A percentile compares a stretch with the other conserved stretches of the same genome.
phyloP scores from a whole-genome alignment of 2,329 filamentous ascomycete genomes.

The Macrophomina tecta region DNA sequence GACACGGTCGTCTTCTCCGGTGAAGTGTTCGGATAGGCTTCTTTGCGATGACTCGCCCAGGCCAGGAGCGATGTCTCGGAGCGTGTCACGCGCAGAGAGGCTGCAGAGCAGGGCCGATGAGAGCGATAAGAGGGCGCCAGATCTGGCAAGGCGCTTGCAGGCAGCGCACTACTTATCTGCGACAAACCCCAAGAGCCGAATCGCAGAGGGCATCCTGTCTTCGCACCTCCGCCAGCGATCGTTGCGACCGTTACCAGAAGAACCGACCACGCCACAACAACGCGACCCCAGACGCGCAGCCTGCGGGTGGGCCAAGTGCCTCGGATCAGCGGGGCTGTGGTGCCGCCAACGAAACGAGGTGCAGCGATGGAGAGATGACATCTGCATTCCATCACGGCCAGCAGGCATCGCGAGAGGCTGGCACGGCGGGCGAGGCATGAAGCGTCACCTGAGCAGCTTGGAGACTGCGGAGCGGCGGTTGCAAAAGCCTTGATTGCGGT shows the following conservation, averaged over 20 bases:
- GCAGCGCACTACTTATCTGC: slow-evolving; percentile 15
- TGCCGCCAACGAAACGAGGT: neutral
- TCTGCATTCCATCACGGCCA: slow-evolving; percentile 22
- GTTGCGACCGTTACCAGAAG: slow-evolving; percentile 23
- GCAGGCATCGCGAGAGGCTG: slow-evolving; percentile 1
- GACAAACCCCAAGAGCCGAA: slow-evolving; percentile 4
- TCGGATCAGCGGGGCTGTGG: slow-evolving; percentile 12
- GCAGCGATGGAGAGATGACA: slow-evolving; percentile 10
- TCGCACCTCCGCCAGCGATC: neutral
- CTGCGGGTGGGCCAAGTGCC: no score
- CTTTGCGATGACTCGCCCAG: slow-evolving; percentile 8
- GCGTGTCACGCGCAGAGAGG: neutral
- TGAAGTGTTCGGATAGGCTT: neutral
- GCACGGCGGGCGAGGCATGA: neutral
- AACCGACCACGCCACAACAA: neutral
- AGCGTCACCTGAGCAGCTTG: neutral
- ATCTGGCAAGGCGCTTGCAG: slow-evolving; percentile 8
- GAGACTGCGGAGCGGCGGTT: neutral
- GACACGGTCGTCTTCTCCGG: neutral
- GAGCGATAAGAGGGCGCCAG: slow-evolving; percentile 6
- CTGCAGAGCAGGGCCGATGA: neutral
- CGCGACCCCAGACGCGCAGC: neutral
- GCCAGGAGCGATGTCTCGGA: neutral
- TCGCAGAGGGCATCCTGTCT: neutral
- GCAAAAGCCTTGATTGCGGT: neutral